Base-by-base conservation (phyloP, 192 early-diverging fungal genomes). In the Spinellus fusiger region DNA sequence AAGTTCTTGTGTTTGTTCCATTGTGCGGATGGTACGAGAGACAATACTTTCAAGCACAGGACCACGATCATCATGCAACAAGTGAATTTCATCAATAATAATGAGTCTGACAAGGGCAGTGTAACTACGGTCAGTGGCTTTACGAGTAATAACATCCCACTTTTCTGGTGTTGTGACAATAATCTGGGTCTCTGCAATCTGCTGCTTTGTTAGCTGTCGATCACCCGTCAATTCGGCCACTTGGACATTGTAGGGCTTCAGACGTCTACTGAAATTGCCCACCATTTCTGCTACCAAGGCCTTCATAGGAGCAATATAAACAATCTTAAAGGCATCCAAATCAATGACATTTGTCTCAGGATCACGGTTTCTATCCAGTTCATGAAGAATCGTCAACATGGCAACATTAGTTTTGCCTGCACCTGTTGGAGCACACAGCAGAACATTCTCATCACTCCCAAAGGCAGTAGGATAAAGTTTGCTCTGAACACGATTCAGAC, bases 221-320 rank as follows among this genome's bases (percentile, higher is more conserved):
- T 98, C 96, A 72, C 96, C 96, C 18, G 95, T 98, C 49, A 98
- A 80, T 79, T 98, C 96, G 6, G 93, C 89, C n/a, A 98, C 95
- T 29, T 79, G 88, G 25, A 98, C 75, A 12, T 93, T 93, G 65
- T 86, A 90, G 15, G 81, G 75, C 49, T 79, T 73, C 22, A 98
- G 75, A 20, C 95, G 84, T 31, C 61, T 65, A 18, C 77, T 69
- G 69, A 98, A 96, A 66, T 93, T 94, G 18, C 86, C 88, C 7
- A 95, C 94, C 90, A 98, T 92, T 83, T 98, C 96, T 44, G 90
- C 87, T n/a, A 98, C 96, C 55, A 98, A 77, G 7, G 96, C 96
- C 67, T 98, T 98, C 96, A 98, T 98, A 15, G 96, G 96, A 12
- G 96, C 96, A 75, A 98, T 87, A 75, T 98, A 98, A 38, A 98